Base-by-base conservation (phyloP, 345 rosid species). In the Rhizophora apiculata region DNA sequence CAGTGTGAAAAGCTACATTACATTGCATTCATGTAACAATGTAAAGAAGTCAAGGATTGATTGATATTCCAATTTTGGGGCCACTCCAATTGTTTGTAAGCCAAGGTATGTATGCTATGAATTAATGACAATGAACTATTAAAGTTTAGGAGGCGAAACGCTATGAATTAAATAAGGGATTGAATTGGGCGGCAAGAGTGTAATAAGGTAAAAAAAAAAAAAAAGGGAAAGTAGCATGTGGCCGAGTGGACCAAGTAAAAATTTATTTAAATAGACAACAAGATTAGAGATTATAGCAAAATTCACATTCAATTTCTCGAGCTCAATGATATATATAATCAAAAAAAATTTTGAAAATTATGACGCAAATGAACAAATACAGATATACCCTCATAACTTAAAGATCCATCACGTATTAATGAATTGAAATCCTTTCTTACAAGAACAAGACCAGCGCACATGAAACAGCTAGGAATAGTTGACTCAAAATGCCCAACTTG, bases 401-500 rank as follows among this genome's bases (percentile, higher is more conserved):
- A 75, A 52, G 18, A 21, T 3, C 29, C 59, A 55, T 26, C 59
- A 55, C 59, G 13, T 8, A 22, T 5, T 6, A 55, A 57, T 56
- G 67, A 34, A 68, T 8, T 36, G 49, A 4, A 62, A 39, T 72
- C 63, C 48, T 62, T 60, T 67, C 79, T 80, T 74, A 88, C 76
- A 76, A 86, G 71, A 86, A 74, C 78, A 89, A 64, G 67, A 81
- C 69, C 69, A 88, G 63, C 76, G 78, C 74, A 63, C 84, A 83
- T 3, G 77, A 77, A 76, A 81, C 56, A 15, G 74, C 86, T 74
- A 83, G 67, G 51, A 81, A 64, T 64, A 88, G 55, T 56, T 52
- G 79, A 76, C 74, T 72, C 84, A 80, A 82, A 9, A 58, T 4
- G 66, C 82, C 22, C 65, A 54, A 69, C 70, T 70, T 67, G 67